Evolutionary conservation across 2,329 filamentous ascomycete species (phyloP).

Genomic region (Phyllosticta ampelicida): DNA sequence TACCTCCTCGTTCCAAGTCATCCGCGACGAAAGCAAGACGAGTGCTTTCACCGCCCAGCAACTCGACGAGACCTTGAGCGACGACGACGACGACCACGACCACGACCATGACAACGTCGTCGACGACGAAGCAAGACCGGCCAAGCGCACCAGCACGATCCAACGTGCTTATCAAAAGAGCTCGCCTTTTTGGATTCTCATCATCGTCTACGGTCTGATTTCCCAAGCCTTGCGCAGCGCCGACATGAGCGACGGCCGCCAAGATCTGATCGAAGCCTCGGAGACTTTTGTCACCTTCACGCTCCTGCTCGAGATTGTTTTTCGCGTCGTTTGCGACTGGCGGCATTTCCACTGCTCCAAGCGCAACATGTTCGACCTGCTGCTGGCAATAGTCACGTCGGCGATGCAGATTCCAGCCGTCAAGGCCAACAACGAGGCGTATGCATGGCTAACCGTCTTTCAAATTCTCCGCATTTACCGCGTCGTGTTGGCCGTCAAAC

Average conservation of each 20-base stretch:
- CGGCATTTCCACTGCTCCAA: conserved; percentile 63
- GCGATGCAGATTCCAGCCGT: conserved; percentile 81
- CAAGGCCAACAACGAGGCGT: conserved; percentile 49
- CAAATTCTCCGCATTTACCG: conserved; percentile 89
- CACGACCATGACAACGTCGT: too few species aligned
- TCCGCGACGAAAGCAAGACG: conserved; percentile 86
- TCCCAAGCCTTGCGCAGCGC: conserved; percentile 69
- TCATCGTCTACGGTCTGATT: conserved; percentile 74
- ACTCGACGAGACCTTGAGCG: conserved; percentile 34
- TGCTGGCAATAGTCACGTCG: conserved; percentile 68
- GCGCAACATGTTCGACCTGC: conserved; percentile 70
- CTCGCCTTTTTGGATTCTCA: conserved; percentile 61
- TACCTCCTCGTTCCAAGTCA: conserved; percentile 96
- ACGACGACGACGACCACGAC: too few species aligned
- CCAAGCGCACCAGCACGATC: conserved; percentile 40
- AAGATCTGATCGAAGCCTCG: conserved; percentile 54
- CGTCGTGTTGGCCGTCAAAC: conserved; percentile 75
- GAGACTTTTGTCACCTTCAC: conserved; percentile 69
- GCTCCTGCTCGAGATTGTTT: conserved; percentile 68
- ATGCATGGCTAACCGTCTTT: conserved; percentile 84
- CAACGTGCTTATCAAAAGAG: conserved; percentile 68
- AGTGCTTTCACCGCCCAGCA: conserved; percentile 83
- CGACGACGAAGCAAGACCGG: conserved; percentile 21
- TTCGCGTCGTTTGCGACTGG: conserved; percentile 72
- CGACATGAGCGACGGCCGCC: conserved; percentile 53